Conservation (phyloP, 306 rosid genomes). For the Coriaria nepalensis region DNA sequence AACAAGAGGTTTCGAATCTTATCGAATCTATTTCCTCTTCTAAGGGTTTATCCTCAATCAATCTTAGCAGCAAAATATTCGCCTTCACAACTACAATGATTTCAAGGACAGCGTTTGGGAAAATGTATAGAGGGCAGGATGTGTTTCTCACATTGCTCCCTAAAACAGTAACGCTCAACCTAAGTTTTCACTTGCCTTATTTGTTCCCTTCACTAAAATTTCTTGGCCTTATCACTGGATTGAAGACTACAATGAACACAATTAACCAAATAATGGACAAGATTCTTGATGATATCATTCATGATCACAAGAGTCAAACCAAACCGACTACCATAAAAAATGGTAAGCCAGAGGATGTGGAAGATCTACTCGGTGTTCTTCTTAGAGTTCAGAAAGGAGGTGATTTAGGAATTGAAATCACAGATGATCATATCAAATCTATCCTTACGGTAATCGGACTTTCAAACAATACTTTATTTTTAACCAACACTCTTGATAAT, state of each 20-base stretch:
- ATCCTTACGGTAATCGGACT: too few species aligned
- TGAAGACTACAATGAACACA: not conserved
- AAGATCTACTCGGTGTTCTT: too few species aligned
- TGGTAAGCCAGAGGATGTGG: too few species aligned
- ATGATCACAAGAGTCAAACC: too few species aligned
- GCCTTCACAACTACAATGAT: slow-evolving; percentile 8
- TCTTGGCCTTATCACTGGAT: not conserved
- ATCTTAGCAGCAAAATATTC: slow-evolving; percentile 12
- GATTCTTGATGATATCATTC: too few species aligned
- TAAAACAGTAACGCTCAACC: not conserved
- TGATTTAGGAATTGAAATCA: too few species aligned
- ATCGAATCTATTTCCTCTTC: not conserved
- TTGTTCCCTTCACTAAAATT: slow-evolving; percentile 4
- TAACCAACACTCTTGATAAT: too few species aligned
- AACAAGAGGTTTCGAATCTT: slow-evolving; percentile 15
- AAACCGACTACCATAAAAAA: too few species aligned
- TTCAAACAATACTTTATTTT: too few species aligned
- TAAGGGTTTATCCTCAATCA: slow-evolving; percentile 19
- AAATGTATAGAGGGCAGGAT: too few species aligned
- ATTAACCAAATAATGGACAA: not conserved
- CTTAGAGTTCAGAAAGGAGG: too few species aligned
- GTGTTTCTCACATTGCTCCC: not conserved
- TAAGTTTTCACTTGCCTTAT: slow-evolving; percentile 2
- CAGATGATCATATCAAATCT: too few species aligned
- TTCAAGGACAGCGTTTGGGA: slow-evolving; percentile 28